Percentiles rank a stretch among this genome's conserved stretches.
phyloP scores from a whole-genome alignment of 805 yeast genomes.

The Candida michaelii region DNA sequence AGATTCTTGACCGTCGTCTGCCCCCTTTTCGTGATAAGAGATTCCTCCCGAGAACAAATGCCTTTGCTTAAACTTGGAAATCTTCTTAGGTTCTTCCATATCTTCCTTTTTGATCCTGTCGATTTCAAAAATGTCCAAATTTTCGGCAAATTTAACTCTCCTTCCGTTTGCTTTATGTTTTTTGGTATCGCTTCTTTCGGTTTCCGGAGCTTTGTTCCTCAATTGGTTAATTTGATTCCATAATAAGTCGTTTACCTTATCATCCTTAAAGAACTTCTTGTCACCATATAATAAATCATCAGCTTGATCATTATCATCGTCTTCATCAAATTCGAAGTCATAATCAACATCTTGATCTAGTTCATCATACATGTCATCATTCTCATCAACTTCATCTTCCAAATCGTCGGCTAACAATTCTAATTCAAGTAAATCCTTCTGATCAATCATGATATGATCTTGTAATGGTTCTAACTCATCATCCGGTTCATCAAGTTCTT shows the following conservation, averaged over 20 bases:
- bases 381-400: conserved; percentile 28
- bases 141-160: conserved; percentile 54
- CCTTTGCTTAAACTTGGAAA: conserved; percentile 20
- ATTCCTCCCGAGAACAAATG: not conserved
- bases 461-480: conserved; percentile 5
- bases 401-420: conserved; percentile 55
- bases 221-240: conserved; percentile 41
- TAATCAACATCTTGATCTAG: conserved; percentile 36
- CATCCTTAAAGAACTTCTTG: conserved; percentile 16
- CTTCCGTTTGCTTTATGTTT: conserved; percentile 23
- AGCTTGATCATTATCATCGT: conserved; percentile 34
- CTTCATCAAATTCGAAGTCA: conserved; percentile 32
- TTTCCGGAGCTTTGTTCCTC: conserved; percentile 17
- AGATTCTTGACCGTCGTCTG: not conserved
- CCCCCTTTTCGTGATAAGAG: not conserved
- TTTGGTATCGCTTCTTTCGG: not conserved
- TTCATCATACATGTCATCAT: conserved; percentile 24
- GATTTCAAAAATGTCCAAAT: conserved; percentile 57
- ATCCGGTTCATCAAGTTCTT: not conserved
- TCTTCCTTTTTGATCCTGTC: conserved; percentile 55
- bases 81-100: conserved; percentile 22
- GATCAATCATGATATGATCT: conserved; percentile 23
- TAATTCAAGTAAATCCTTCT: conserved; percentile 49
- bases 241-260: conserved; percentile 23
- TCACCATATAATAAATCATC: conserved; percentile 24